Conservation (phyloP, 768 basidiomycete genomes). For the Terana coerulea region DNA sequence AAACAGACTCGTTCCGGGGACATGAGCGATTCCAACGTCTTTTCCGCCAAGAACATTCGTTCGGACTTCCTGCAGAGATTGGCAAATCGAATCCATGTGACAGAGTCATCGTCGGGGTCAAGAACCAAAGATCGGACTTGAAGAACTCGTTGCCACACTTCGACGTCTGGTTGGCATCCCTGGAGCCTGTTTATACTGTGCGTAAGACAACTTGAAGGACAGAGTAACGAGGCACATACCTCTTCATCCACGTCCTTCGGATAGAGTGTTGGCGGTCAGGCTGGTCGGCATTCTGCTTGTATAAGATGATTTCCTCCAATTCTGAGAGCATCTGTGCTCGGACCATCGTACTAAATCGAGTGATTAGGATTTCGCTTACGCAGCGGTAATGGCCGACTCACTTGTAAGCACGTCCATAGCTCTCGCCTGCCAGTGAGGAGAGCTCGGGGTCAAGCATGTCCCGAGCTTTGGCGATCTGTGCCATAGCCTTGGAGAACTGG, state of each 20-base stretch:
- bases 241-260: constrained; percentile 96
- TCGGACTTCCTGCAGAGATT: constrained; percentile 96
- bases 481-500: constrained; percentile 86
- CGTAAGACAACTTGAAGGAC: neutral
- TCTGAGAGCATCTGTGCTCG: constrained; percentile 98
- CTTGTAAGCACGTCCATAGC: constrained; percentile 98
- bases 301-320: constrained; percentile 94
- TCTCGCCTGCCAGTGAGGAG: constrained; percentile 88
- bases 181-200: constrained; percentile 54
- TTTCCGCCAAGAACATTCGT: constrained; percentile 92
- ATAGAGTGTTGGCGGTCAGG: constrained; percentile 88
- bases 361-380: constrained; percentile 8
- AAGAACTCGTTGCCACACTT: constrained; percentile 97
- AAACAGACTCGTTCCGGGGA: constrained; percentile 61
- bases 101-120: constrained; percentile 88
- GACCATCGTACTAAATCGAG: constrained; percentile 73
- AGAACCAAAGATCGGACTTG: constrained; percentile 94
- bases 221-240: constrained; percentile 43
- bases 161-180: constrained; percentile 97
- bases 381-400: constrained; percentile 36
- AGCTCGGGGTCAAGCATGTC: constrained; percentile 91
- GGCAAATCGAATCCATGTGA: constrained; percentile 99
- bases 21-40: constrained; percentile 90
- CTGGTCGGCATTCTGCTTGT: constrained; percentile 93
- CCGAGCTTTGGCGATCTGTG: constrained; percentile 88